These are phyloP conservation scores for Xylaria sp. DNA, from an alignment of 495 filamentous ascomycete species.

Conservation along the genomic window DNA sequence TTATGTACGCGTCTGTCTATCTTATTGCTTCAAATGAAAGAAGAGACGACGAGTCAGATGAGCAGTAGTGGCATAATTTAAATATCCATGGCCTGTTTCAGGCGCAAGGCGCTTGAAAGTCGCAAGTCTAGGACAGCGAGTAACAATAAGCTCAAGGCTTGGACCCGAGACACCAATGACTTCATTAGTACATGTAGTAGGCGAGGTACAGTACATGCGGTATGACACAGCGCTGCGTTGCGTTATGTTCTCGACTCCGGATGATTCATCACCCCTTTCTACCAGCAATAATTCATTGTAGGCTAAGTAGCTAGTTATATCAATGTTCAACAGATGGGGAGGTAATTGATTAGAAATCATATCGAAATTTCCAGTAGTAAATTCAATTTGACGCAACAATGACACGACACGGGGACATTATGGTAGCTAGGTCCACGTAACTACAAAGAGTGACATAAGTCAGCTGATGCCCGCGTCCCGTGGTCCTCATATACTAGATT, in stretches of 20 bases:
- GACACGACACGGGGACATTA: neutral
- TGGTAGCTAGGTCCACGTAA: slow-evolving; percentile 6
- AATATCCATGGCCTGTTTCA: neutral
- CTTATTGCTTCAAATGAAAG: neutral
- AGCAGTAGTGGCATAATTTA: neutral
- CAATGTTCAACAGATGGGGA: neutral
- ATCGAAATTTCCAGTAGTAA: neutral
- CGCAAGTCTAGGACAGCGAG: neutral
- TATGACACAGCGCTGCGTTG: neutral
- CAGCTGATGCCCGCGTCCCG: slow-evolving; percentile 13
- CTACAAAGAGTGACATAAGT: slow-evolving; percentile 2
- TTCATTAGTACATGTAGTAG: neutral
- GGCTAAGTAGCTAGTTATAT: too few relatives aligned
- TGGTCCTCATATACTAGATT: neutral
- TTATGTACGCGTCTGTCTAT: neutral
- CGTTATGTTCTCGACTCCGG: neutral
- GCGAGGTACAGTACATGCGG: neutral
- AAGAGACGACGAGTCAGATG: neutral
- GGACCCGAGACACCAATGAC: slow-evolving; percentile 10
- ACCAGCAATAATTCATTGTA: neutral
- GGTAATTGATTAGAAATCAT: neutral
- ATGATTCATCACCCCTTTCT: slow-evolving; percentile 14
- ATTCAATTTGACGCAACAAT: neutral
- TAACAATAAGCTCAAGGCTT: slow-evolving; percentile 7
- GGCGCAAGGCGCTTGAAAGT: too few relatives aligned